Evolutionary conservation across 2,329 filamentous ascomycete genomes (phyloP).

Genomic region (Thielaviopsis cerberus): DNA sequence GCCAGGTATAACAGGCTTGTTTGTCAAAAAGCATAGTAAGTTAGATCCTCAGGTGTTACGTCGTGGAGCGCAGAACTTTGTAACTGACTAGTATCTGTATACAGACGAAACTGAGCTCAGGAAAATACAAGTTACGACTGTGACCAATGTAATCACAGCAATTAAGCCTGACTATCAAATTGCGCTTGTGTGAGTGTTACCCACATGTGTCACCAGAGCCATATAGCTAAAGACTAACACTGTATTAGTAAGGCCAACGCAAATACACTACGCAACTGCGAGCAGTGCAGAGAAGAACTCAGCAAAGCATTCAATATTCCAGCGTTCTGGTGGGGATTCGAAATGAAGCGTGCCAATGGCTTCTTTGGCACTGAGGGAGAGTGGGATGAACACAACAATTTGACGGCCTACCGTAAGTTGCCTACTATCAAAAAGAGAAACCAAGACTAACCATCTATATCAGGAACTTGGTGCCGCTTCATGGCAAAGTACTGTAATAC

Average conservation of each 20-base stretch:
- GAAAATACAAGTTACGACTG: neutral
- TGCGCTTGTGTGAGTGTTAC: neutral
- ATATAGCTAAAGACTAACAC: neutral
- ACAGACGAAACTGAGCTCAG: neutral
- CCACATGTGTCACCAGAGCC: neutral
- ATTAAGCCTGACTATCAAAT: neutral
- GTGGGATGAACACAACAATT: neutral
- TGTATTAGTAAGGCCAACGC: neutral
- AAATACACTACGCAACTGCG: neutral
- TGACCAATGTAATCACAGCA: neutral
- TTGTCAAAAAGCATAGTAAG: too few species aligned
- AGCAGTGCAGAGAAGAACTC: neutral
- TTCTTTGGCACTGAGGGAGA: neutral
- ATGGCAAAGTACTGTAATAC: neutral
- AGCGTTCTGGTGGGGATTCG: neutral
- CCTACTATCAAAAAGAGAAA: neutral
- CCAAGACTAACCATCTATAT: neutral
- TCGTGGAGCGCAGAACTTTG: neutral
- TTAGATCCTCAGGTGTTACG: too few species aligned
- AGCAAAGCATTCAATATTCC: neutral
- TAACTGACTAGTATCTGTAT: neutral
- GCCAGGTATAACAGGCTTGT: too few species aligned
- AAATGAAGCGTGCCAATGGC: neutral
- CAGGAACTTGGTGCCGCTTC: conserved; percentile 1
- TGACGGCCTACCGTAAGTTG: neutral